phyloP scores from a whole-genome alignment of 805 yeast species.

The Wickerhamomyces hampshirensis region DNA sequence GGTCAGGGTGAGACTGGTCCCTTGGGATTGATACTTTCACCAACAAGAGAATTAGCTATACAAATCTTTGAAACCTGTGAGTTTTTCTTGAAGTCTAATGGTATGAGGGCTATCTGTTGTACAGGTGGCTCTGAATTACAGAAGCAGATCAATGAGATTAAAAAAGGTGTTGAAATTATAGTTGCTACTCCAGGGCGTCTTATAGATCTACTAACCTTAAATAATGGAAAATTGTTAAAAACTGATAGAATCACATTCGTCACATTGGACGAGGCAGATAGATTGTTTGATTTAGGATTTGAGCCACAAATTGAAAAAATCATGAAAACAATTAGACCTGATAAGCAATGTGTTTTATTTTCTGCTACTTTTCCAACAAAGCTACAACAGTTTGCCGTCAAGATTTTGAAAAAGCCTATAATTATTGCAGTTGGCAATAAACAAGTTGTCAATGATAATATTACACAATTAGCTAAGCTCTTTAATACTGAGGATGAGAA shows the following conservation, averaged over 20 bases:
- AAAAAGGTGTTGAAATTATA: conserved; percentile 71
- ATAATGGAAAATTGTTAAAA: conserved; percentile 66
- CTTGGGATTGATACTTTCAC: conserved; percentile 73
- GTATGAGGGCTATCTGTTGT: conserved; percentile 64
- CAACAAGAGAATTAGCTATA: conserved; percentile 87
- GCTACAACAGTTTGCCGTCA: conserved; percentile 70
- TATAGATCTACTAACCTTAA: conserved; percentile 82
- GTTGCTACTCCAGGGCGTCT: conserved; percentile 96
- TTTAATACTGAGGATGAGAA: conserved; percentile 50
- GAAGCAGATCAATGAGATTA: conserved; percentile 73
- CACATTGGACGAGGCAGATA: conserved; percentile 94
- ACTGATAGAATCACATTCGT: conserved; percentile 68
- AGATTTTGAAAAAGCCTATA: conserved; percentile 58
- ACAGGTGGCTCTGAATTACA: conserved; percentile 89
- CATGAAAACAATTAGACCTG: conserved; percentile 72
- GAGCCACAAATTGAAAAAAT: conserved; percentile 92
- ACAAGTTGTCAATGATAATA: conserved; percentile 76
- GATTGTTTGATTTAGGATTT: conserved; percentile 96
- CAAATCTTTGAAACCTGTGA: conserved; percentile 71
- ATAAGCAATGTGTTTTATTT: conserved; percentile 82
- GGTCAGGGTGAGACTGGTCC: conserved; percentile 59
- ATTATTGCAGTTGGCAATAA: conserved; percentile 78
- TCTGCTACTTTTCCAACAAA: conserved; percentile 91
- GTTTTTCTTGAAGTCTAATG: conserved; percentile 48
- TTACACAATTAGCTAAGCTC: conserved; percentile 66